Conservation (phyloP, 345 rosid species). For the Aurinia saxatilis region DNA sequence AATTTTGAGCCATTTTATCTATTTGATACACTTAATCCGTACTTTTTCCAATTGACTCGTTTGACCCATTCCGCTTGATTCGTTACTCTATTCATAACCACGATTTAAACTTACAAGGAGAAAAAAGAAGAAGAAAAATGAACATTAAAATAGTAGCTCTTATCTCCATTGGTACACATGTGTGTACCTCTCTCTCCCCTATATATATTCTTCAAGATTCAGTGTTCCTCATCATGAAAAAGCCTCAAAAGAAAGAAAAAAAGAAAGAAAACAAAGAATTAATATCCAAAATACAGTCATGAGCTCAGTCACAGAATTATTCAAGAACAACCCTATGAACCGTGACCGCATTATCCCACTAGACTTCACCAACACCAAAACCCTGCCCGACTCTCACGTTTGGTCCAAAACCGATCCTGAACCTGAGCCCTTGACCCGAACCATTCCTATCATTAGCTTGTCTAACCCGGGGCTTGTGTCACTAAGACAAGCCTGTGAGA, state of each 20-base stretch:
- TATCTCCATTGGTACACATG: background rate
- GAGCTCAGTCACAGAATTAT: constrained; percentile 21
- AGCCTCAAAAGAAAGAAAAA: background rate
- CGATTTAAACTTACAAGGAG: background rate
- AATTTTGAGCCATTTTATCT: no score
- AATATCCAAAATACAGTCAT: background rate
- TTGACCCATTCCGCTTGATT: no score
- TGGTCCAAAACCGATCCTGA: constrained; percentile 9
- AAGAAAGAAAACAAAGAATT: background rate
- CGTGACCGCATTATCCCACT: constrained; percentile 27
- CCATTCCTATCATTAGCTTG: constrained; percentile 53
- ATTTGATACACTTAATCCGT: no score
- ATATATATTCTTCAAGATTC: constrained; percentile 6
- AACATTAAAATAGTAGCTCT: background rate
- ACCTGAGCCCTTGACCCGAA: background rate
- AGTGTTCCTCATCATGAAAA: constrained; percentile 11
- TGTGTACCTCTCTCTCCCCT: background rate
- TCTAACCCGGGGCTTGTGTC: constrained; percentile 23
- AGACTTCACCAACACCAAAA: constrained; percentile 24
- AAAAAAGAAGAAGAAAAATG: background rate
- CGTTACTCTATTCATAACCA: no score
- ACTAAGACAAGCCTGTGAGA: constrained; percentile 52
- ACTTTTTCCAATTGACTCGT: no score
- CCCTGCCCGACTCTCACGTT: constrained; percentile 20
- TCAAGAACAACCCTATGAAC: constrained; percentile 28